A percentile compares a stretch with the other conserved stretches of the same genome.
These are phyloP conservation scores for Xerophyta viscosa DNA, from an alignment of 106 monocot genomes.

Conservation along the genomic window DNA sequence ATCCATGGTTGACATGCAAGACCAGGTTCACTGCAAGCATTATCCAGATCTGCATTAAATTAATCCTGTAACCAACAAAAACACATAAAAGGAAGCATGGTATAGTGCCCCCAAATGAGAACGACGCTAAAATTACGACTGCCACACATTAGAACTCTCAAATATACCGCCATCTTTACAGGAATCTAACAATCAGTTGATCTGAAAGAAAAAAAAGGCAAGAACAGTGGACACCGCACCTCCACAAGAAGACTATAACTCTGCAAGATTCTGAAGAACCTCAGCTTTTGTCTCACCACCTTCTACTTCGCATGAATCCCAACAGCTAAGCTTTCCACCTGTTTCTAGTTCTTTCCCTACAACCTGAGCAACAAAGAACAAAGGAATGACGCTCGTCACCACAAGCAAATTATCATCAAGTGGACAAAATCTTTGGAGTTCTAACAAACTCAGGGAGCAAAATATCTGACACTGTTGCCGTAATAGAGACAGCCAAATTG, in stretches of 20 bases:
- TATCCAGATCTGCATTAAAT: constrained; percentile 79
- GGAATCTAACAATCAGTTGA: neutral
- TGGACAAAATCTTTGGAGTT: neutral
- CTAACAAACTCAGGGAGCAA: constrained; percentile 79
- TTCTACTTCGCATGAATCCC: constrained; percentile 91
- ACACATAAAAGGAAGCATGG: neutral
- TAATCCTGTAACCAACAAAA: constrained; percentile 38
- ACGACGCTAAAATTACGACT: no score
- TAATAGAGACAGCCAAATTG: constrained; percentile 70
- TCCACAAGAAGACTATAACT: constrained; percentile 97
- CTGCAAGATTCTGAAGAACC: constrained; percentile 92
- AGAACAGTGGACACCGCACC: constrained; percentile 7
- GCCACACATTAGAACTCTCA: no score
- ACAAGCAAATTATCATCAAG: constrained; percentile 4
- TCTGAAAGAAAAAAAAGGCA: neutral
- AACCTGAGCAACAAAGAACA: no score
- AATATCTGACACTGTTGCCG: constrained; percentile 75
- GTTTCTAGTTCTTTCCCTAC: constrained; percentile 71
- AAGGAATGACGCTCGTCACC: no score
- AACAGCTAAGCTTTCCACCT: constrained; percentile 77
- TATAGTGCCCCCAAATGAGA: neutral
- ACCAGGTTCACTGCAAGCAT: constrained; percentile 95
- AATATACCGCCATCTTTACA: neutral
- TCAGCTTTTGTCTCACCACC: constrained; percentile 94
- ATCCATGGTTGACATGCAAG: constrained; percentile 99